Evolutionary conservation across 441 rosid genomes (phyloP).

Genomic region (Erodium texanum): DNA sequence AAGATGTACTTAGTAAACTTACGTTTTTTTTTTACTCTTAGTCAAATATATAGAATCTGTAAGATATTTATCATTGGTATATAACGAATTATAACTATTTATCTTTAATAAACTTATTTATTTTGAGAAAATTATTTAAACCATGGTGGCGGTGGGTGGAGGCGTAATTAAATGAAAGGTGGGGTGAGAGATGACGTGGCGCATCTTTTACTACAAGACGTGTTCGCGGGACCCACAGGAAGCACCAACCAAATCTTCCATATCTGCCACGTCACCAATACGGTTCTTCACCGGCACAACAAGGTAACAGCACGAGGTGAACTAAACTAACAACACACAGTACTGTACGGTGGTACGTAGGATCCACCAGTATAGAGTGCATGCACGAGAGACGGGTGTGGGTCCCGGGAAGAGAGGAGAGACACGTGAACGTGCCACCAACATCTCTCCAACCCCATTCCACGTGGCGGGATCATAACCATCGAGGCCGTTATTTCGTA

Average conservation of each 20-base stretch:
- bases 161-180: background rate
- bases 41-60: too few relatives aligned
- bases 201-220: background rate
- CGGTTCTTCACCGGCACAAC: background rate
- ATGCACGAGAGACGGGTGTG: background rate
- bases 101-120: too few relatives aligned
- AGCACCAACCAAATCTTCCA: background rate
- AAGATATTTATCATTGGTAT: too few relatives aligned
- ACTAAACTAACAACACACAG: background rate
- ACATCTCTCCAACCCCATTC: background rate
- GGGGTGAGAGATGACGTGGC: background rate
- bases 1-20: too few relatives aligned
- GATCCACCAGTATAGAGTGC: background rate
- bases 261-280: background rate
- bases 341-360: background rate
- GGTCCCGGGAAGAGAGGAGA: background rate
- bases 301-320: background rate
- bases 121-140: too few relatives aligned
- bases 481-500: too few relatives aligned
- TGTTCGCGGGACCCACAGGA: background rate
- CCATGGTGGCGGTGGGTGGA: background rate
- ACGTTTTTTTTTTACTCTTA: too few relatives aligned
- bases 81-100: too few relatives aligned
- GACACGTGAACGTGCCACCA: constrained; percentile 2
- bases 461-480: background rate